phyloP scores from a whole-genome alignment of 345 rosid species.

The Raphanus raphanistrum region DNA sequence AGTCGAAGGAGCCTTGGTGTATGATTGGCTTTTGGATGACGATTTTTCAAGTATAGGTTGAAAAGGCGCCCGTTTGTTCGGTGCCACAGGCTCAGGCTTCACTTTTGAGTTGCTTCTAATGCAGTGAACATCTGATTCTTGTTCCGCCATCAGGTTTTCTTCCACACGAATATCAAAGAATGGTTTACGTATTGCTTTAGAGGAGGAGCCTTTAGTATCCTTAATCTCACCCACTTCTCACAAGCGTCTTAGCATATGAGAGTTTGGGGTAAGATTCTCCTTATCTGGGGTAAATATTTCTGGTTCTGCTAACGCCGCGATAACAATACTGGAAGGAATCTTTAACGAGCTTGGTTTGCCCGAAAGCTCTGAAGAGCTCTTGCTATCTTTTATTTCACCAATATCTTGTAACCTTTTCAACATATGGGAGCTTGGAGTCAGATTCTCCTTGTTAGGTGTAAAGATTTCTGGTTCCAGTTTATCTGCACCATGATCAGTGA shows the following conservation, averaged over 20 bases:
- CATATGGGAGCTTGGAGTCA: constrained; percentile 58
- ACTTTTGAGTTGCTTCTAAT: constrained; percentile 40
- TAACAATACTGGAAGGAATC: constrained; percentile 10
- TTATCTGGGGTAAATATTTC: constrained; percentile 67
- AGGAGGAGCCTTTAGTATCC: constrained; percentile 40
- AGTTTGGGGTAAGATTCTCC: constrained; percentile 76
- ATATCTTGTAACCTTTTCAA: constrained; percentile 50
- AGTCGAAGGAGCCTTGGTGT: constrained; percentile 30
- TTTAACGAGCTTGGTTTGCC: constrained; percentile 15
- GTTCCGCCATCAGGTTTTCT: constrained; percentile 41
- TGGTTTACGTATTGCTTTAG: constrained; percentile 33
- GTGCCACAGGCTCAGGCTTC: constrained; percentile 36
- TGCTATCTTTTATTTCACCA: constrained; percentile 45
- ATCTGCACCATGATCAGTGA: constrained; percentile 39
- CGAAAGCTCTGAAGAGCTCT: constrained; percentile 32
- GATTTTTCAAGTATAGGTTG: constrained; percentile 46
- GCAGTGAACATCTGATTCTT: constrained; percentile 31
- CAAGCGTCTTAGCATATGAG: constrained; percentile 48
- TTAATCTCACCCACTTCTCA: constrained; percentile 48
- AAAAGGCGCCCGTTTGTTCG: constrained; percentile 57
- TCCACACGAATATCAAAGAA: constrained; percentile 41
- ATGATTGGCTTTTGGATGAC: constrained; percentile 38
- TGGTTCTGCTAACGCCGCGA: constrained; percentile 41
- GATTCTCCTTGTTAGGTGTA: constrained; percentile 83
- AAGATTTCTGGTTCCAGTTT: constrained; percentile 57